Base-by-base conservation (phyloP, 306 rosid genomes). In the Cucumis melo region DNA sequence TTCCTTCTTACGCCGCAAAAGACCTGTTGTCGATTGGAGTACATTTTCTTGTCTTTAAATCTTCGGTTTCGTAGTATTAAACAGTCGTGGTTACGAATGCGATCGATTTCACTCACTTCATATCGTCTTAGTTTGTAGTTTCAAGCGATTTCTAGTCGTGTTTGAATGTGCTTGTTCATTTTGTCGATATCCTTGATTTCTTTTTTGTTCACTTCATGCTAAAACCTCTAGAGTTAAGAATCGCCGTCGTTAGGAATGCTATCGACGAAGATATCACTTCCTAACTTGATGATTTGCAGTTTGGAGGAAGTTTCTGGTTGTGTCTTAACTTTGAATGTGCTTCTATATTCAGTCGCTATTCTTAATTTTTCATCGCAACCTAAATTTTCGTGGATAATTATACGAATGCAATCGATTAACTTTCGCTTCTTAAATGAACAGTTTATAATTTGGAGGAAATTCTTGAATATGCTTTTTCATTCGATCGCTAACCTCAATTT, bases 1-100 rank as follows among this genome's bases (percentile, higher is more conserved):
- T 91, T 51, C 97, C 97, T 76, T 78, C 86, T 44, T 73, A 81
- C 79, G 89, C 77, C 60, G 82, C 85, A 23, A 76, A 81, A 51
- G 86, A 88, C 66, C 78, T 93, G 77, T 38, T 79, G 74, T 86
- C 92, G 48, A 19, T 50, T 27, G 90, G 90, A 75, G 93, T 90
- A 64, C 21, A 77, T 66, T 73, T 71, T 82, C 78, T 77, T 29
- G 14, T 63, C 78, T 75, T 7, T 14, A 20, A 68, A 66, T 12
- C 16, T 56, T 10, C 23, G 46, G 34, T 63, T 16, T 34, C 14
- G 17, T 63, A 34, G 7, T 36, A 27, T 15, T 32, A 17, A 10
- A 73, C 10, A 42, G 8, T n/a, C 74, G 53, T 48, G 8, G 38
- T 13, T 46, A 24, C 8, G 58, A 71, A 71, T 46, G 39, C 54